These are phyloP conservation scores for Helicosporidium sp. DNA, from an alignment of 139 green algal genomes.

Conservation along the genomic window DNA sequence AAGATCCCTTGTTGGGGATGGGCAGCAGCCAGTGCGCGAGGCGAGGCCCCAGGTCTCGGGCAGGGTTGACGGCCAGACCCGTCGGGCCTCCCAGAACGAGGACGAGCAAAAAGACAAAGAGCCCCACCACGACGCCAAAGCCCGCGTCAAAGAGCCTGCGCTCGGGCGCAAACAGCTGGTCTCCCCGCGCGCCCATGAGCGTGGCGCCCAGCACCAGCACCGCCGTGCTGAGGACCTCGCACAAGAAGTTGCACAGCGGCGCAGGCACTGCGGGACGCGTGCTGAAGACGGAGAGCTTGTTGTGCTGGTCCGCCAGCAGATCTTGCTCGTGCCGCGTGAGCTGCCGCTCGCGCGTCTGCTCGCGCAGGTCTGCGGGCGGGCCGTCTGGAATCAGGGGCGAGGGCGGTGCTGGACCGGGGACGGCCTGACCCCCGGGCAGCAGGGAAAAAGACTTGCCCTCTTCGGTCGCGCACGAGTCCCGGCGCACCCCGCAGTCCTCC, in stretches of 20 bases:
- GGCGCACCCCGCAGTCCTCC: not conserved
- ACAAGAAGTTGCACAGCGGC: slow-evolving; percentile 19
- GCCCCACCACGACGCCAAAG: not conserved
- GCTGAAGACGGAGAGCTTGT: slow-evolving; percentile 41
- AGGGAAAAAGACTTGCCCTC: not conserved
- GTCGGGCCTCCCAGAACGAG: slow-evolving; percentile 9
- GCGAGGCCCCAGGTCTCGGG: slow-evolving; percentile 31
- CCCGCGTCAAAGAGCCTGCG: not conserved
- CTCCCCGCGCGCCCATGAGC: slow-evolving; percentile 8
- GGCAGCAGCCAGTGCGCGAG: slow-evolving; percentile 31
- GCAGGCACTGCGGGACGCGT: slow-evolving; percentile 39
- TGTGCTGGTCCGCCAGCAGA: slow-evolving; percentile 36
- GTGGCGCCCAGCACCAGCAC: slow-evolving; percentile 7
- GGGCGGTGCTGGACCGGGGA: not conserved
- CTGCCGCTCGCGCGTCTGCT: not conserved
- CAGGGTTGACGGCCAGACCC: slow-evolving; percentile 28
- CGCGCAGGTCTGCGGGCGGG: too few relatives aligned
- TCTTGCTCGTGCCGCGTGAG: not conserved
- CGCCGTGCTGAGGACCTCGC: slow-evolving; percentile 11
- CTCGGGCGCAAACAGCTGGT: slow-evolving; percentile 1
- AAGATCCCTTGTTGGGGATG: slow-evolving; percentile 28
- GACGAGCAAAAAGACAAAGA: not conserved
- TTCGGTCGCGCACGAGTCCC: not conserved
- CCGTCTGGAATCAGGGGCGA: not conserved
- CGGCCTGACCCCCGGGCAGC: too few relatives aligned